phyloP scores from a whole-genome alignment of 345 rosid species.

The Brassica carinata region DNA sequence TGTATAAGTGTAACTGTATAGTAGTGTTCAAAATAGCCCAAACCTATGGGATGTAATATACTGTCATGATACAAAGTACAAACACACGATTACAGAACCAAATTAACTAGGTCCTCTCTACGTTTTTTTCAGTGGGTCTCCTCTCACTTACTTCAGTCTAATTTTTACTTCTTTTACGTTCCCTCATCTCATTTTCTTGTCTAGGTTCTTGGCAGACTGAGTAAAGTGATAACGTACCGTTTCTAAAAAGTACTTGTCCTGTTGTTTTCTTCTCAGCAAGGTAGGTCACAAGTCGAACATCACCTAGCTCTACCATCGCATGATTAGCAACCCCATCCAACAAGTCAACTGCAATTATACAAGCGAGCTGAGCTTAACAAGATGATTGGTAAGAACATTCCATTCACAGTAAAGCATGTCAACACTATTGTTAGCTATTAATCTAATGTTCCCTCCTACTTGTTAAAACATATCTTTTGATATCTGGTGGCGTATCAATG shows the following conservation, averaged over 20 bases:
- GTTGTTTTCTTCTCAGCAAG: slow-evolving; percentile 86
- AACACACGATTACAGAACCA: slow-evolving; percentile 1
- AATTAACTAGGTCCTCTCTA: neutral
- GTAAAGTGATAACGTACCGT: slow-evolving; percentile 52
- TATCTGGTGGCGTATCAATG: slow-evolving; percentile 11
- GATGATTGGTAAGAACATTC: slow-evolving; percentile 19
- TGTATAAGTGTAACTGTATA: neutral
- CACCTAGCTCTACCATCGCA: slow-evolving; percentile 81
- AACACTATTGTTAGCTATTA: slow-evolving; percentile 3
- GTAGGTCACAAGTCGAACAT: slow-evolving; percentile 62
- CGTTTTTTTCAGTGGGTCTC: neutral
- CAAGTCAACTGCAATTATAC: slow-evolving; percentile 58
- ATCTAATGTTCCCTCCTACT: neutral
- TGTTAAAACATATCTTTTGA: slow-evolving; percentile 1
- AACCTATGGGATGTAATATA: slow-evolving; percentile 12
- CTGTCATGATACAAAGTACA: neutral
- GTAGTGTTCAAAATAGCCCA: neutral
- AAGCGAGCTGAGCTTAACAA: slow-evolving; percentile 11
- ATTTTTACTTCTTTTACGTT: neutral
- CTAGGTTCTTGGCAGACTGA: slow-evolving; percentile 14
- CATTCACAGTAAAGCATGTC: slow-evolving; percentile 14
- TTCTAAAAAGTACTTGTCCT: slow-evolving; percentile 67
- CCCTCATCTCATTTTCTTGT: neutral
- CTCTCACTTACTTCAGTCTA: slow-evolving; percentile 11
- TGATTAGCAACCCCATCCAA: slow-evolving; percentile 79